These are phyloP conservation scores for Cryphonectria radicalis DNA, from an alignment of 2,329 filamentous ascomycete genomes.

Conservation along the genomic window DNA sequence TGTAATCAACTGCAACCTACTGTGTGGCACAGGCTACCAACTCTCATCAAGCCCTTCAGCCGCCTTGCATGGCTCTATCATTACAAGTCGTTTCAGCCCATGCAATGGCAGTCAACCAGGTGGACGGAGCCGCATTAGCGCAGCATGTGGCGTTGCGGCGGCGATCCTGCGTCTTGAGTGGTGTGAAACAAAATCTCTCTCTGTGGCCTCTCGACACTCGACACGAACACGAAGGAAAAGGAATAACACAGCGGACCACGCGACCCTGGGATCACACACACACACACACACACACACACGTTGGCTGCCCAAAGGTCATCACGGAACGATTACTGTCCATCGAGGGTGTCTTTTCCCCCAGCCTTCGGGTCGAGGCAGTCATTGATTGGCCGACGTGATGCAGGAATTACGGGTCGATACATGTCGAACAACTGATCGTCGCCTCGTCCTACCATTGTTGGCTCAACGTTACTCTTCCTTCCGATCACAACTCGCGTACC, in stretches of 20 bases:
- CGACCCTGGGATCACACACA: not conserved
- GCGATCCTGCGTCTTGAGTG: constrained; percentile 13
- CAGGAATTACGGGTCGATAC: constrained; percentile 27
- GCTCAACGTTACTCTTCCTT: not conserved
- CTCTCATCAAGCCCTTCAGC: not conserved
- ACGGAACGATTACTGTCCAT: not conserved
- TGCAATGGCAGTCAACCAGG: constrained; percentile 8
- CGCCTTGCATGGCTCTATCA: constrained; percentile 3
- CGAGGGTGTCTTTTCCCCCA: constrained; percentile 1
- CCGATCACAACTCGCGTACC: not conserved
- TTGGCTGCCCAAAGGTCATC: no score
- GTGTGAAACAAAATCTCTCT: constrained; percentile 1
- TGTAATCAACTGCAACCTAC: not conserved
- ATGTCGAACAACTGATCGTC: constrained; percentile 22
- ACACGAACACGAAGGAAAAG: not conserved
- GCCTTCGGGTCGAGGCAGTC: constrained; percentile 20
- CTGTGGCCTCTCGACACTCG: not conserved
- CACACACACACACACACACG: no score
- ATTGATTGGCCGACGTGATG: constrained; percentile 21
- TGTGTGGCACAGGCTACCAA: not conserved
- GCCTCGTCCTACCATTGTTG: constrained; percentile 17
- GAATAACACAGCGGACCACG: not conserved
- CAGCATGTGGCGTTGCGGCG: not conserved
- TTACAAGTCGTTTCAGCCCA: constrained; percentile 21
- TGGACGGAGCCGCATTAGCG: constrained; percentile 4